Evolutionary conservation across 345 rosid species (phyloP), one percentile per base, ranked within the genome.

Genomic region (Camelina hispida): DNA sequence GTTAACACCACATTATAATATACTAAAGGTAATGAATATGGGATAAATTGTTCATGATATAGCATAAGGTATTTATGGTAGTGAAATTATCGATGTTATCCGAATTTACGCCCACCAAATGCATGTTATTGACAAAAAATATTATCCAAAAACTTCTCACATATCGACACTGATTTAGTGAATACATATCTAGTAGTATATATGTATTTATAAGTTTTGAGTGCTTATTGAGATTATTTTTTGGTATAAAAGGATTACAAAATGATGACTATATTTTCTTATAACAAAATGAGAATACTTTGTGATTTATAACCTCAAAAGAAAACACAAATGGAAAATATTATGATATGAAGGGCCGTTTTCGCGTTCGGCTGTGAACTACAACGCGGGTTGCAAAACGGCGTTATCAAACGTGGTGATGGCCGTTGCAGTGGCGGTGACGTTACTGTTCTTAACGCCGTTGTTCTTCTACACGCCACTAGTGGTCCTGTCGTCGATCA

Each of bases 361-460:
- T 75, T 93, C 98, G 7, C 74, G 97, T 43, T 87, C 98, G 0
- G 98, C 97, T 0, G 96, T 93, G 76, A 93, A 93, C 87, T 88
- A 83, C 85, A 93, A 93, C 9, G 96, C 98, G 1, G 97, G 98
- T 4, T 91, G 96, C 86, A 89, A 91, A 75, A 89, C 97, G 0
- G 98, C 96, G 12, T 82, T 86, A 57, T 91, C 98, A 0, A 93
- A 93, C 81, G 85, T 93, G 18, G 81, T 93, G 9, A 89, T 93
- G 98, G 88, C 96, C 4, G 2, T 93, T 2, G 96, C 94, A 0
- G 91, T 93, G 37, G 88, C 86, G 76, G 14, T 91, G 7, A 91
- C 97, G 0, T 35, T 93, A 75, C 63, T 91, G 22, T 85, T 89
- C 81, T 75, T 93, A 7, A 93, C 96, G 5, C 98, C 97, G 0